Evolutionary conservation across 352 stramenopile species (phyloP).

Genomic region (Phytophthora ramorum): DNA sequence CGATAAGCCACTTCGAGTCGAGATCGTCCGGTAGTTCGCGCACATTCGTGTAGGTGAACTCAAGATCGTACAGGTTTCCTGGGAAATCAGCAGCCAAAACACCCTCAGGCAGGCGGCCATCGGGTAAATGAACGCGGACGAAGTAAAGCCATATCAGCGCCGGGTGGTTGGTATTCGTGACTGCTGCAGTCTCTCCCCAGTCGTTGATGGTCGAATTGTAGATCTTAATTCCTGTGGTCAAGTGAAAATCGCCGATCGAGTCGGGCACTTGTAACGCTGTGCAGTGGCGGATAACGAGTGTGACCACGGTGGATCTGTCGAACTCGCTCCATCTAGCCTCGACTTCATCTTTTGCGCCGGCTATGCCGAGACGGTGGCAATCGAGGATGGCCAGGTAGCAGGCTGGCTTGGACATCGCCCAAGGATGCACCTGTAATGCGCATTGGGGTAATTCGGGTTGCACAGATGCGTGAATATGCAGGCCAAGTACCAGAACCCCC

Average conservation of each 20-base stretch:
- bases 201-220: slow-evolving; percentile 44
- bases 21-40: slow-evolving; percentile 39
- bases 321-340: slow-evolving; percentile 19
- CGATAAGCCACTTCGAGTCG: slow-evolving; percentile 43
- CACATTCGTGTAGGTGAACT: slow-evolving; percentile 50
- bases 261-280: slow-evolving; percentile 36
- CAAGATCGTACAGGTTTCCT: slow-evolving; percentile 36
- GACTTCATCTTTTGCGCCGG: slow-evolving; percentile 27
- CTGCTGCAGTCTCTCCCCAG: slow-evolving; percentile 34
- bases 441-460: slow-evolving; percentile 26
- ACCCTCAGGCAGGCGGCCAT: slow-evolving; percentile 36
- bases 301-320: slow-evolving; percentile 28
- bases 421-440: slow-evolving; percentile 33
- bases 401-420: slow-evolving; percentile 30
- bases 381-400: slow-evolving; percentile 46
- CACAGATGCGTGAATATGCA: slow-evolving; percentile 29
- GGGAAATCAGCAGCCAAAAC: slow-evolving; percentile 33
- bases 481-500: slow-evolving; percentile 22
- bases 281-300: slow-evolving; percentile 43
- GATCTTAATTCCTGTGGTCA: slow-evolving; percentile 23
- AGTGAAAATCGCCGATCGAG: slow-evolving; percentile 25
- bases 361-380: slow-evolving; percentile 28
- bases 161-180: slow-evolving; percentile 32
- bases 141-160: slow-evolving; percentile 41
- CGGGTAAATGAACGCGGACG: slow-evolving; percentile 40